Evolutionary conservation across 371 early-diverging fungal genomes (phyloP).

Genomic region (Hamiltosporidium magnivora): DNA sequence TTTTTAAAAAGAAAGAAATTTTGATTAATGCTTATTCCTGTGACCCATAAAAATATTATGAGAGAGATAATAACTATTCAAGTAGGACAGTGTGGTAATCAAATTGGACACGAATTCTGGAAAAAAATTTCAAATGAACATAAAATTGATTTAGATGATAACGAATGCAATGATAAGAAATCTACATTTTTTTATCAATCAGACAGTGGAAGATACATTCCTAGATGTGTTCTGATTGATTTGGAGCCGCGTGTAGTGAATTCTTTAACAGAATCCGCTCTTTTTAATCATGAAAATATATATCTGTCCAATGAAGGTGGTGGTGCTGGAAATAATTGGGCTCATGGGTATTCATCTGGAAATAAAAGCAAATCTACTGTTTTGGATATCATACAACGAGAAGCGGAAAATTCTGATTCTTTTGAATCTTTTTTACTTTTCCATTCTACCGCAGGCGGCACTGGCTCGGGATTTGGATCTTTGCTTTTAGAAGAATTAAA

Average conservation of each 20-base stretch:
- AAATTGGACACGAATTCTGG: conserved; percentile 85
- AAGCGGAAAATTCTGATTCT: conserved; percentile 76
- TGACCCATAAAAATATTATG: conserved; percentile 6
- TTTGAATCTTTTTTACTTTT: conserved; percentile 73
- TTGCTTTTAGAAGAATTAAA: conserved; percentile 70
- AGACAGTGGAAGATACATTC: conserved; percentile 79
- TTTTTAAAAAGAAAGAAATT: too few species aligned
- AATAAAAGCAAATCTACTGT: conserved; percentile 66
- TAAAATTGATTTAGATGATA: conserved; percentile 69
- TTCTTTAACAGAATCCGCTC: conserved; percentile 40
- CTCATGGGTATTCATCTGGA: conserved; percentile 69
- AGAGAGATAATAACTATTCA: conserved; percentile 78
- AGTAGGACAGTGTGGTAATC: conserved; percentile 89
- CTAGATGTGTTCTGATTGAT: conserved; percentile 73
- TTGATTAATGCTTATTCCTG: too few species aligned
- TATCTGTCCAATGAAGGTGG: conserved; percentile 72
- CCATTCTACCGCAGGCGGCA: conserved; percentile 85
- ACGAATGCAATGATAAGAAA: conserved; percentile 61
- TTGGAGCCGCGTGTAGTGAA: conserved; percentile 71
- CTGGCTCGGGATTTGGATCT: conserved; percentile 83
- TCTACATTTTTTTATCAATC: conserved; percentile 97
- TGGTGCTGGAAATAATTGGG: conserved; percentile 90
- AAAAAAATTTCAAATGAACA: conserved; percentile 72
- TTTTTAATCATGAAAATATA: conserved; percentile 78
- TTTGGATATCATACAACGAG: conserved; percentile 77